Conservation (phyloP, 805 yeast genomes). For the Pichia thaimueangensis region DNA sequence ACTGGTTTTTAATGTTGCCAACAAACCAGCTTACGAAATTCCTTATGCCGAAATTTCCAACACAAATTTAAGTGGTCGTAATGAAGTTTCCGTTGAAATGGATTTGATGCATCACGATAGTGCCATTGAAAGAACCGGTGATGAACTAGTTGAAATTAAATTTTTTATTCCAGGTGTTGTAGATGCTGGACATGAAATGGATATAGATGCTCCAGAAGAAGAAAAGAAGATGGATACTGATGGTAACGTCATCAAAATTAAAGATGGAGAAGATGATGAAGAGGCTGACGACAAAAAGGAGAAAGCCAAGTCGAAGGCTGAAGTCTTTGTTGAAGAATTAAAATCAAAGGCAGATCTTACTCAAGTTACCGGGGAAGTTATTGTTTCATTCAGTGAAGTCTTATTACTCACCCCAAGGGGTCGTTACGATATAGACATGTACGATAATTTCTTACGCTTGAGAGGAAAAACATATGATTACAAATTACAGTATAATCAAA, state of each 20-base stretch:
- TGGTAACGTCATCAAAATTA: constrained; percentile 9
- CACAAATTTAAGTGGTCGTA: constrained; percentile 83
- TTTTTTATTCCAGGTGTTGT: constrained; percentile 89
- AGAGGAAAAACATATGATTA: constrained; percentile 98
- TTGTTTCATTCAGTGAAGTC: constrained; percentile 86
- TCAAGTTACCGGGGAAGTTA: constrained; percentile 88
- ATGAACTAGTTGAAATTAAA: constrained; percentile 91
- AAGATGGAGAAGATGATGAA: constrained; percentile 16
- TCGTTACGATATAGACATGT: constrained; percentile 95
- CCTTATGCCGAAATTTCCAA: constrained; percentile 78
- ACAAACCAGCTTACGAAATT: constrained; percentile 85
- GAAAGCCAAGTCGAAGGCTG: constrained; percentile 64
- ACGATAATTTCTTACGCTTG: constrained; percentile 75
- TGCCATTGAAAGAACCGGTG: constrained; percentile 69
- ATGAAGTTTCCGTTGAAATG: constrained; percentile 89
- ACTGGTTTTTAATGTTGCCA: constrained; percentile 75
- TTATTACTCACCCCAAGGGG: constrained; percentile 97
- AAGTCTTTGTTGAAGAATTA: constrained; percentile 81
- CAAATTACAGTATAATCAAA: constrained; percentile 83
- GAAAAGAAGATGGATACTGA: constrained; percentile 25
- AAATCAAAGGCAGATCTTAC: constrained; percentile 94
- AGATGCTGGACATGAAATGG: constrained; percentile 39
- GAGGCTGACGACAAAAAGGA: constrained; percentile 29
- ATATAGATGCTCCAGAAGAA: constrained; percentile 23
- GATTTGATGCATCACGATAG: constrained; percentile 39